Evolutionary conservation across 2,329 filamentous ascomycete species (phyloP).

Genomic region (Beauveria australis): DNA sequence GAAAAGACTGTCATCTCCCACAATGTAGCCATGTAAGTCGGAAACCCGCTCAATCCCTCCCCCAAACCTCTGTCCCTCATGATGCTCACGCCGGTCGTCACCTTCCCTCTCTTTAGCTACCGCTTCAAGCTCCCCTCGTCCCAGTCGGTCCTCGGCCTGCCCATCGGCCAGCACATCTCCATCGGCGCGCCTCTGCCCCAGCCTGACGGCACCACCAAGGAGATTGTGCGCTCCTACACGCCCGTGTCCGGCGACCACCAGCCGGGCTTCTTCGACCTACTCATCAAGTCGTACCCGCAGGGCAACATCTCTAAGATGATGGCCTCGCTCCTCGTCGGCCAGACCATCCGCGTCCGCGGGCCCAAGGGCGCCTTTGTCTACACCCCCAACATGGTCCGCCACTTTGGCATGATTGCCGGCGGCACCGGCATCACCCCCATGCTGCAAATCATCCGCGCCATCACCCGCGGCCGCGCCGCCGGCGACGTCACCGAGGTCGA

Average conservation of each 20-base stretch:
- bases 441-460: slow-evolving; percentile 90
- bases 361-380: slow-evolving; percentile 98
- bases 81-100: background rate
- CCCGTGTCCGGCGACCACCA: slow-evolving; percentile 85
- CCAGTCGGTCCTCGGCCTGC: slow-evolving; percentile 80
- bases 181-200: slow-evolving; percentile 69
- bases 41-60: background rate
- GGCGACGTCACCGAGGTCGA: slow-evolving; percentile 86
- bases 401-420: slow-evolving; percentile 96
- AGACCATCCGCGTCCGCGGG: slow-evolving; percentile 82
- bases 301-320: slow-evolving; percentile 96
- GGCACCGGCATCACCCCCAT: slow-evolving; percentile 98
- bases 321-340: slow-evolving; percentile 71
- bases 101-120: slow-evolving; percentile 50
- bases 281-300: slow-evolving; percentile 96
- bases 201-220: slow-evolving; percentile 64
- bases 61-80: background rate
- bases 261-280: slow-evolving; percentile 85
- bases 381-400: slow-evolving; percentile 89
- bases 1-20: slow-evolving; percentile 95
- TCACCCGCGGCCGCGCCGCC: slow-evolving; percentile 68
- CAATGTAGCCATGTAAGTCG: slow-evolving; percentile 85
- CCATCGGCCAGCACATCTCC: slow-evolving; percentile 98
- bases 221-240: slow-evolving; percentile 86
- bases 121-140: slow-evolving; percentile 77